Percentiles rank a stretch among this genome's conserved stretches.
These are phyloP conservation scores for Penicillium brevicompactum DNA, from an alignment of 2,329 filamentous ascomycete species.

Conservation along the genomic window DNA sequence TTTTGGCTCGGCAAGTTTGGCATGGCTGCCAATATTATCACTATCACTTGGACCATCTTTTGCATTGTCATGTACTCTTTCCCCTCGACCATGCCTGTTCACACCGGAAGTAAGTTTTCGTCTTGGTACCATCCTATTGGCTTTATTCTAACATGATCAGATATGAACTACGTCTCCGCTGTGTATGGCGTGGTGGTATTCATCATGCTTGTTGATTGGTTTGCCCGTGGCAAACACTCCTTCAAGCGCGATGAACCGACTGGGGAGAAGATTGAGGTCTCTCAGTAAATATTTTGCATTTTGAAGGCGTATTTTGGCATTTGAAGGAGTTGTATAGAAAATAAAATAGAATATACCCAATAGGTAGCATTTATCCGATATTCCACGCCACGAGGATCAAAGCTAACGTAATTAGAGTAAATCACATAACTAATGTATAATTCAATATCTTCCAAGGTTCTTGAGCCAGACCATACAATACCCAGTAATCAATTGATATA, in stretches of 20 bases:
- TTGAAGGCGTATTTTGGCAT: background rate
- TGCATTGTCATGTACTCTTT: constrained; percentile 41
- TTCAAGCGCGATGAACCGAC: background rate
- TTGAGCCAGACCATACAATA: too few species aligned
- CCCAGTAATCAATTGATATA: too few species aligned
- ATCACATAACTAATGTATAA: too few species aligned
- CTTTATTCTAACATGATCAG: constrained; percentile 14
- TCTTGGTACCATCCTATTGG: background rate
- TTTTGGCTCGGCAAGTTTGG: constrained; percentile 53
- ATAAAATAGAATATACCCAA: background rate
- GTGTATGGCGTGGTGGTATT: constrained; percentile 38
- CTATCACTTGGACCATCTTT: constrained; percentile 51
- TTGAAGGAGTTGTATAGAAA: background rate
- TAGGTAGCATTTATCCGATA: too few species aligned
- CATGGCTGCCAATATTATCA: constrained; percentile 45
- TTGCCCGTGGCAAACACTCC: constrained; percentile 23
- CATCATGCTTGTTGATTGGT: constrained; percentile 41
- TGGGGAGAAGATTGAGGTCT: background rate
- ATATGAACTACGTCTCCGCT: constrained; percentile 48
- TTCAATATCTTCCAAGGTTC: too few species aligned
- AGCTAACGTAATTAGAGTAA: too few species aligned
- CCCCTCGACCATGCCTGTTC: constrained; percentile 38
- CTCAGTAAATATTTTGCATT: background rate
- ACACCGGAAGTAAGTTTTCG: constrained; percentile 34
- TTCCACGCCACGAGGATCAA: too few species aligned